Evolutionary conservation across 192 early-diverging fungal species (phyloP).

Genomic region (Ambispora gerdemannii): DNA sequence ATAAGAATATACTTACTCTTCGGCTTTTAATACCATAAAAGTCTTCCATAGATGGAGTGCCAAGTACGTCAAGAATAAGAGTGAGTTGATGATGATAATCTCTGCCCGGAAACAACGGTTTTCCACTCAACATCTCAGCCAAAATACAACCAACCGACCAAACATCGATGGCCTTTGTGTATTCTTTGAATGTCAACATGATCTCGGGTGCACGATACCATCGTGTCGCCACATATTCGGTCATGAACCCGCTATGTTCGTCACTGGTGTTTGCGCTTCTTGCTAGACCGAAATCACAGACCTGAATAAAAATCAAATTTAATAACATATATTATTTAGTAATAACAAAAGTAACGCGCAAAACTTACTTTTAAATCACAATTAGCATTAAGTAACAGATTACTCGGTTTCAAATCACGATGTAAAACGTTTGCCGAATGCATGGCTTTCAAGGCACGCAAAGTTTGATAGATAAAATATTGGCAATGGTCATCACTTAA

Average conservation of each 20-base stretch:
- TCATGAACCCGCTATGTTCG: slow-evolving; percentile 89
- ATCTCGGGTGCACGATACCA: slow-evolving; percentile 97
- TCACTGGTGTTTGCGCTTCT: slow-evolving; percentile 80
- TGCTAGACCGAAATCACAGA: slow-evolving; percentile 98
- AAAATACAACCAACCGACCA: slow-evolving; percentile 92
- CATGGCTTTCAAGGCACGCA: slow-evolving; percentile 96
- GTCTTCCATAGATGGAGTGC: slow-evolving; percentile 92
- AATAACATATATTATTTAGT: background rate
- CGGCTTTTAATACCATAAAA: slow-evolving; percentile 76
- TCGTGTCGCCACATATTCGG: slow-evolving; percentile 91
- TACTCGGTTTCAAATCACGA: slow-evolving; percentile 96
- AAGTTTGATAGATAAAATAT: slow-evolving; percentile 98
- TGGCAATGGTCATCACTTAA: slow-evolving; percentile 96
- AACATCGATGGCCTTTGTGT: slow-evolving; percentile 97
- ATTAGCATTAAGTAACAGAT: slow-evolving; percentile 85
- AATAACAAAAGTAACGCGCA: background rate
- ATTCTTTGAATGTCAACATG: slow-evolving; percentile 95
- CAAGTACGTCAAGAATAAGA: slow-evolving; percentile 91
- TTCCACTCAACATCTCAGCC: slow-evolving; percentile 78
- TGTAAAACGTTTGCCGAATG: slow-evolving; percentile 97
- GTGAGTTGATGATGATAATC: slow-evolving; percentile 96
- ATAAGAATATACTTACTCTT: slow-evolving; percentile 43
- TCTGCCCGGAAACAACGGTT: slow-evolving; percentile 78
- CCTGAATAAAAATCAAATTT: slow-evolving; percentile 37
- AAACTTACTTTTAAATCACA: slow-evolving; percentile 74